Percentiles rank a stretch among this genome's conserved stretches.
phyloP scores from a whole-genome alignment of 371 early-diverging fungal species.

The Actinomortierella wolfii region DNA sequence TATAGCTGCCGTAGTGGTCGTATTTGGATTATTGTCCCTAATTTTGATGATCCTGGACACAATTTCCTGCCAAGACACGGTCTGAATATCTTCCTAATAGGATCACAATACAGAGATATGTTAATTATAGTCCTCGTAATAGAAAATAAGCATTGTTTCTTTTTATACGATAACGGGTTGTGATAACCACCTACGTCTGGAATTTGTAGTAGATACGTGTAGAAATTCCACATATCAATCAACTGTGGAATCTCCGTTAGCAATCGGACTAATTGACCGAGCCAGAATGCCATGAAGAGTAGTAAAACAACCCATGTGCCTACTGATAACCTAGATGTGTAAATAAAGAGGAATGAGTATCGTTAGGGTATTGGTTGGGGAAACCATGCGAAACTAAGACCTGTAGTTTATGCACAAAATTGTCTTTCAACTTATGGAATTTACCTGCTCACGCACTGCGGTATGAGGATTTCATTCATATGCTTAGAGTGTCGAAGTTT shows the following conservation, averaged over 20 bases:
- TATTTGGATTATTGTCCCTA: slow-evolving; percentile 73
- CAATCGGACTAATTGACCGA: slow-evolving; percentile 71
- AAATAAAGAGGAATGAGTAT: slow-evolving; percentile 4
- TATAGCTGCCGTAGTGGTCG: slow-evolving; percentile 32
- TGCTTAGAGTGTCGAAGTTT: slow-evolving; percentile 67
- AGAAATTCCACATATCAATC: slow-evolving; percentile 86
- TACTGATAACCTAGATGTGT: slow-evolving; percentile 48
- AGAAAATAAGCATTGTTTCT: too few relatives aligned
- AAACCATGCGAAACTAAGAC: too few relatives aligned
- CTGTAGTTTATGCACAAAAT: neutral
- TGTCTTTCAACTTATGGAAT: neutral
- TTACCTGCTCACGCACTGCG: slow-evolving; percentile 68
- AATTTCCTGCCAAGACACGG: slow-evolving; percentile 80
- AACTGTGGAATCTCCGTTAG: slow-evolving; percentile 73
- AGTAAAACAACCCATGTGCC: slow-evolving; percentile 56
- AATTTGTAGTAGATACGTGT: slow-evolving; percentile 78
- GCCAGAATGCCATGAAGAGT: slow-evolving; percentile 75
- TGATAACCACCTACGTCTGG: slow-evolving; percentile 63
- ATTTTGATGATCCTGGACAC: slow-evolving; percentile 70
- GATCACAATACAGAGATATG: neutral
- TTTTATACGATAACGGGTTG: too few relatives aligned
- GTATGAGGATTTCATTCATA: slow-evolving; percentile 77
- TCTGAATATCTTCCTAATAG: slow-evolving; percentile 73
- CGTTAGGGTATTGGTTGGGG: slow-evolving; percentile 12
- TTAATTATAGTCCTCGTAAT: too few relatives aligned